Percentiles rank a stretch among this genome's conserved stretches.
Evolutionary conservation across 208 protist species (phyloP).

Genomic region (Endotrypanum monterogeii): DNA sequence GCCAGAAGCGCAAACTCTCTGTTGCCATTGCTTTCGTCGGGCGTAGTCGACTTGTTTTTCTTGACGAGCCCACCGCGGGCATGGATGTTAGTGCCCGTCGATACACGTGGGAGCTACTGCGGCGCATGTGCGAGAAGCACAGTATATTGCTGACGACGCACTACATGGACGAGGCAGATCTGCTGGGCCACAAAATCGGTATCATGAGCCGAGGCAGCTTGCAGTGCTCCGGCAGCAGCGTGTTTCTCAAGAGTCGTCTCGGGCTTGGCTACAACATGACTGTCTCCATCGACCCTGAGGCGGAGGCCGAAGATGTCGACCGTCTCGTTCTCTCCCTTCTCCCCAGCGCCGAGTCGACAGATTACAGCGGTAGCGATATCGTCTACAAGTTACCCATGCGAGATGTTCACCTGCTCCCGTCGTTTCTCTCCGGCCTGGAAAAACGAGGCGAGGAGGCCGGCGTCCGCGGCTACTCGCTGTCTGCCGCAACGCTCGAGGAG

Average conservation of each 20-base stretch:
- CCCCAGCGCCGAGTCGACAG: slow-evolving; percentile 25
- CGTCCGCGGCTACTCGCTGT: slow-evolving; percentile 55
- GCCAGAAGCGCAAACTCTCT: slow-evolving; percentile 90
- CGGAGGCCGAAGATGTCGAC: slow-evolving; percentile 27
- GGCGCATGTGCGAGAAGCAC: slow-evolving; percentile 38
- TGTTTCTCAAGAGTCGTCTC: slow-evolving; percentile 59
- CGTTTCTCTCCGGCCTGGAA: slow-evolving; percentile 49
- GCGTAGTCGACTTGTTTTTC: slow-evolving; percentile 72
- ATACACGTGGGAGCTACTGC: slow-evolving; percentile 84
- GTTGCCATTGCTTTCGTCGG: slow-evolving; percentile 90
- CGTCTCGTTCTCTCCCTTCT: slow-evolving; percentile 23
- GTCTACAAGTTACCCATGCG: slow-evolving; percentile 45
- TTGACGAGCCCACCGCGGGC: slow-evolving; percentile 91
- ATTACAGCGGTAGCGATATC: slow-evolving; percentile 40
- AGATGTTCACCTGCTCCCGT: slow-evolving; percentile 34
- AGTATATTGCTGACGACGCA: slow-evolving; percentile 90
- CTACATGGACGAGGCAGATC: slow-evolving; percentile 98
- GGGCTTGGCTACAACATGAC: slow-evolving; percentile 61
- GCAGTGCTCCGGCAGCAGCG: slow-evolving; percentile 54
- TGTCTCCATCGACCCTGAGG: slow-evolving; percentile 38
- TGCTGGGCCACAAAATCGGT: slow-evolving; percentile 90
- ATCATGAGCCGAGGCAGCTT: slow-evolving; percentile 84
- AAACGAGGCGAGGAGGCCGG: slow-evolving; percentile 25
- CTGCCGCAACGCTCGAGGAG: slow-evolving; percentile 77
- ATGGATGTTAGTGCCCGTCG: slow-evolving; percentile 86